phyloP scores from a whole-genome alignment of 2,329 filamentous ascomycete genomes.

The Tympanopsis confertula region DNA sequence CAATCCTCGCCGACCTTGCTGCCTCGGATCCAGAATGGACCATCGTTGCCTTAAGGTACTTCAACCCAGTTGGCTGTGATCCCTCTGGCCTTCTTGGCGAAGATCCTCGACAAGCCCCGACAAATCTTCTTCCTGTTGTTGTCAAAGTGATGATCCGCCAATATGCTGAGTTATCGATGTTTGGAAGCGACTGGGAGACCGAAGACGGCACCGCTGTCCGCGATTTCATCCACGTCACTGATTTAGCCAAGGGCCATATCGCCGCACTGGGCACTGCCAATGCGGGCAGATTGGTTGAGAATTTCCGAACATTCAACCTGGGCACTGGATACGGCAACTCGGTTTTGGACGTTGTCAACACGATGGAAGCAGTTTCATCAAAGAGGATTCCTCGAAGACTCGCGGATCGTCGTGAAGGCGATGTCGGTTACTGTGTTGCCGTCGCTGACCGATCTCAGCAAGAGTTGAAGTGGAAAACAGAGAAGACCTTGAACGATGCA shows the following conservation, averaged over 20 bases:
- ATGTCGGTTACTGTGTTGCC: slow-evolving; percentile 16
- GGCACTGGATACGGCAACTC: slow-evolving; percentile 17
- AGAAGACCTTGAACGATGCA: slow-evolving; percentile 9
- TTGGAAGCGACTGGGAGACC: slow-evolving; percentile 45
- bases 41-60: slow-evolving; percentile 44
- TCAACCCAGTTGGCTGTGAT: slow-evolving; percentile 48
- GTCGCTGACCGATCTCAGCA: slow-evolving; percentile 11
- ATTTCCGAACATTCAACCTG: slow-evolving; percentile 17
- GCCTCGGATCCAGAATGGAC: slow-evolving; percentile 40
- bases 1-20: slow-evolving; percentile 41
- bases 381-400: slow-evolving; percentile 14
- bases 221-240: slow-evolving; percentile 48
- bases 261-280: slow-evolving; percentile 31
- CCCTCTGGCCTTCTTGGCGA: slow-evolving; percentile 43
- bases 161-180: slow-evolving; percentile 34
- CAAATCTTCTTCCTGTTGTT: slow-evolving; percentile 45
- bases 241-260: slow-evolving; percentile 43
- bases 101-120: slow-evolving; percentile 41
- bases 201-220: slow-evolving; percentile 44
- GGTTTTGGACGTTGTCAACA: slow-evolving; percentile 16
- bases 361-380: slow-evolving; percentile 12
- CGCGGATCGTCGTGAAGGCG: slow-evolving; percentile 13
- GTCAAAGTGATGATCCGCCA: slow-evolving; percentile 38
- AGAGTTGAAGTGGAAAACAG: slow-evolving; percentile 17
- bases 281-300: slow-evolving; percentile 17